These are phyloP conservation scores for Barnettozyma sucrosica DNA, from an alignment of 805 yeast species.

Conservation along the genomic window DNA sequence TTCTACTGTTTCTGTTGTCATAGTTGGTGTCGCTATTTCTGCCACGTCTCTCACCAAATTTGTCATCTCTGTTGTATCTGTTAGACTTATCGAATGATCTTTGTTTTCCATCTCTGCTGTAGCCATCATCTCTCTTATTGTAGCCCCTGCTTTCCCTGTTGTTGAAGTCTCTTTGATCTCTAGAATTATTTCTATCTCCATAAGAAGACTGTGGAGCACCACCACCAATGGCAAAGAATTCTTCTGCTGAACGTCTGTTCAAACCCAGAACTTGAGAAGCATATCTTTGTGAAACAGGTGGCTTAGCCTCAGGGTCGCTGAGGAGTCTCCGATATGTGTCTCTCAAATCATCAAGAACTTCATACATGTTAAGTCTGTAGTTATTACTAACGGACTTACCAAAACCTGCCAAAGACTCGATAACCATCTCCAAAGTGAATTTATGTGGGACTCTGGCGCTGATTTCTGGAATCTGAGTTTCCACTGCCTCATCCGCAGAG, in stretches of 20 bases:
- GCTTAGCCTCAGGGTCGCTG: conserved; percentile 15
- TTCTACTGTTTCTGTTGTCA: conserved; percentile 2
- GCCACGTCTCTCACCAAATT: background rate
- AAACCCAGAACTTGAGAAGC: conserved; percentile 21
- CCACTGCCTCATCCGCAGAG: conserved; percentile 32
- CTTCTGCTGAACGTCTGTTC: conserved; percentile 16
- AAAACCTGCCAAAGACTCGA: conserved; percentile 32
- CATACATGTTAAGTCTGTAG: conserved; percentile 29
- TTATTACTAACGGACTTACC: conserved; percentile 30
- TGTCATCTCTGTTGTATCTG: background rate
- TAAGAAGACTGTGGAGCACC: background rate
- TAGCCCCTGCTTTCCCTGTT: conserved; percentile 2
- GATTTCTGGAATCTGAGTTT: conserved; percentile 26
- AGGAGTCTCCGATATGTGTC: conserved; percentile 25
- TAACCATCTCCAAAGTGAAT: conserved; percentile 26
- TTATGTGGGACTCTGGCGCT: conserved; percentile 23
- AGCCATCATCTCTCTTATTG: conserved; percentile 1
- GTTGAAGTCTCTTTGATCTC: background rate
- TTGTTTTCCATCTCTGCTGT: conserved; percentile 7
- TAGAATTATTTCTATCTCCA: background rate
- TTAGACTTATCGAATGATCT: background rate
- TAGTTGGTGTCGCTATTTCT: background rate
- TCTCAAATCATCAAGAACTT: conserved; percentile 30
- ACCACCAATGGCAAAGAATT: conserved; percentile 16
- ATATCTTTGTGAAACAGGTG: conserved; percentile 18